Evolutionary conservation across 2,329 filamentous ascomycete species (phyloP), one percentile per base, ranked within the genome.

Genomic region (Diaporthe australafricana): DNA sequence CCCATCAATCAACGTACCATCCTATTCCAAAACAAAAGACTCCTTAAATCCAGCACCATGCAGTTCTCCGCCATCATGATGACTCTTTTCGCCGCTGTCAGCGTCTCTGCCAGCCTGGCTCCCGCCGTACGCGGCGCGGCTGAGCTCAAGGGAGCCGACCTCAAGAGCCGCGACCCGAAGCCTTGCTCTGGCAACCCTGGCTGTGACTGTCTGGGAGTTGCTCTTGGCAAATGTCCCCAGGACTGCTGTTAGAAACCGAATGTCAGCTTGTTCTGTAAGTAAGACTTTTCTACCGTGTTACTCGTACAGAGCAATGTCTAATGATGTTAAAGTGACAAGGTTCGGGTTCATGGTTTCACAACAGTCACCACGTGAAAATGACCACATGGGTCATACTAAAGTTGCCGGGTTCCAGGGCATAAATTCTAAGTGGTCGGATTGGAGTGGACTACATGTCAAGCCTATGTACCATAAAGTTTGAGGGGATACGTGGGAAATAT

Each of bases 1-100:
- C 45, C 14, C 35, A 55, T n/a, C 32, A 40, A 68, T 0, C 22
- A 55, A 40, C 32, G 2, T 17, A 16, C 25, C 16, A 38, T 30
- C 8, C 12, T 45, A 9, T 7, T 40, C 32, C 38, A 40, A 50
- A 35, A 27, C 16, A 68, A 56, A 5, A 20, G 35, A 11, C 32
- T 8, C n/a, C 30, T 9, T 1, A 32, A 56, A 47, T 12, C 22
- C 35, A 57, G 16, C 40, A 68, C 47, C 35, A 68, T 57, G 66
- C 66, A 68, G 66, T 57, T 69, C 30, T 56, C 40, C 22, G 30
- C 66, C n/a, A 35, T 69, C n/a, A 17, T 57, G 1, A 40, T 60
- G 27, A 45, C 66, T 47, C 35, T 53, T 17, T 22, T 68, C 8
- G 66, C 66, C 20, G 40, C 66, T 9, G 52, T 55, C 38, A 25